Evolutionary conservation across 371 early-diverging fungal genomes (phyloP), one percentile per base, ranked within the genome.

Genomic region (Rhizoclosmatium hyalinum): DNA sequence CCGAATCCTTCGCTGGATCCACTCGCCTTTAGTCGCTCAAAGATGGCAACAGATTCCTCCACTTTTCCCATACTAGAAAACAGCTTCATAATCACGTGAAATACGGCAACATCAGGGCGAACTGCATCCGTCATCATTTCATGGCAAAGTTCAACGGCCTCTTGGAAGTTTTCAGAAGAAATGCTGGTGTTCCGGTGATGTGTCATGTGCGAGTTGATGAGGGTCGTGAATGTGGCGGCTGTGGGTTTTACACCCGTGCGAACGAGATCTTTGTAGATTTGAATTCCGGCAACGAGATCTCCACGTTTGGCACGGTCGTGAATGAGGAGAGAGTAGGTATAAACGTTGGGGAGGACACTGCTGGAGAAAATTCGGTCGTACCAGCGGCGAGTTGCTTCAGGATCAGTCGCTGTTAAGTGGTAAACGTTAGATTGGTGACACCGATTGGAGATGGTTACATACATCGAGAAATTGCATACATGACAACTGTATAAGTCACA

Each of bases 401-500:
- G 58, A 46, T 77, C 72, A 3, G 68, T 46, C 6, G 73, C 62
- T 60, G 46, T 5, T 3, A 19, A 3, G 45, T 64, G 55, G 39
- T 42, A 32, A 41, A 43, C 19, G 56, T 24, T 41, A 43, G 12
- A 54, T 19, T 46, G 12, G 41, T 32, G 14, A 21, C 8, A 6
- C 44, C 44, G 2, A 19, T 4, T 17, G 8, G 17, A 17, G 14
- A 64, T 6, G 56, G 21, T 32, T 4, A 21, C 70, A 56, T 41
- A 69, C 70, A 65, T 68, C 72, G 45, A 3, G 73, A 65, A 8
- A 77, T 73, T 4, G 65, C 77, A 42, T 53, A 74, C 78, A 78
- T 78, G 39, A 78, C 47, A 24, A 78, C 74, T 10, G 78, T 75
- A 63, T 78, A 78, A 3, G 78, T 78, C 17, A 70, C 45, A 24